Base-by-base conservation (phyloP, 257 asterid species). In the Nicotiana undulata region DNA sequence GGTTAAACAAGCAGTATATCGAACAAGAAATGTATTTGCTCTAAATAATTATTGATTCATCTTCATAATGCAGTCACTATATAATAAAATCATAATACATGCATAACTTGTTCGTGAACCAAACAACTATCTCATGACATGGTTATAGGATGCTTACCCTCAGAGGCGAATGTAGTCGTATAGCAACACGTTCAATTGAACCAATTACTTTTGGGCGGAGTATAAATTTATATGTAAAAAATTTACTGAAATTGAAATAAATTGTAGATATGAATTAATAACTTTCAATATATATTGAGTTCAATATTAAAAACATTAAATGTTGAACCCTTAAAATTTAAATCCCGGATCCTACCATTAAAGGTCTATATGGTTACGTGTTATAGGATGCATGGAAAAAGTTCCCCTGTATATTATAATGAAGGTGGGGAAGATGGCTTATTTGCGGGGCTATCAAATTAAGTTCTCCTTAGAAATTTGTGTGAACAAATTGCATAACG, bases 361-460 rank as follows among this genome's bases (percentile, higher is more conserved):
- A 67, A 37, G 31, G 76, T 67, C n/a, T 67, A 37, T 67, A 10
- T n/a, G 29, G 29, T 18, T 66, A 32, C 49, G 6, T 34, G 52
- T 34, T 66, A 32, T 18, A 17, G 75, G 66, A 85, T 94, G 90
- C 99, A 96, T 55, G 98, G 98, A 51, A 96, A 96, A 87, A 92
- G 96, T 75, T 96, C 99, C 79, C 97, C 32, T 51, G 97, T 96
- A 3, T 92, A 90, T 84, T 91, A 92, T 86, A 91, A 96, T 46
- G 98, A 96, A 86, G 94, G 92, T 77, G 97, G 81, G 51, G 98
- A 90, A 86, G 95, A 92, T 87, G 98, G 98, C 83, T 81, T 96
- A 89, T 91, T 96, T 80, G 86, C 95, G 0, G 98, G 99, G 84
- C 86, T 96, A 81, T 85, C 98, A 4, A 96, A 94, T 97, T 95